Percentiles rank a stretch among this genome's conserved stretches.
phyloP scores from a whole-genome alignment of 208 protist species.

The Histomonas meleagridis region DNA sequence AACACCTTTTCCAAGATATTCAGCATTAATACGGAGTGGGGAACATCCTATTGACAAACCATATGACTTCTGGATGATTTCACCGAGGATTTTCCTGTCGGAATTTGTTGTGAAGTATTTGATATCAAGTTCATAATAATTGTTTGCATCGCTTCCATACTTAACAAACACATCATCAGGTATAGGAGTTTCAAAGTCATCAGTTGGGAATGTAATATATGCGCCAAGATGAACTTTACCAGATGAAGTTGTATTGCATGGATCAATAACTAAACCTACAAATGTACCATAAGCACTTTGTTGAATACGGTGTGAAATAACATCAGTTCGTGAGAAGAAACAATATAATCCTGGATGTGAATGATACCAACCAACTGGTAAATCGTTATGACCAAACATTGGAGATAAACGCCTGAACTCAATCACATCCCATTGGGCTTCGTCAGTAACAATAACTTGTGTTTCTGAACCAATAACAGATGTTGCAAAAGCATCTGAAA shows the following conservation, averaged over 20 bases:
- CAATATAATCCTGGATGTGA: background rate
- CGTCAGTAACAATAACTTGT: background rate
- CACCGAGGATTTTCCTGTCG: background rate
- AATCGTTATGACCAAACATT: background rate
- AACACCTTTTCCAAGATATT: background rate
- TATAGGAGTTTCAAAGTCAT: background rate
- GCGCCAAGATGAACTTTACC: conserved; percentile 31
- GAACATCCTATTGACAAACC: background rate
- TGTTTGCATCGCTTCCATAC: background rate
- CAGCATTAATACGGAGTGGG: background rate
- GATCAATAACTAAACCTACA: background rate
- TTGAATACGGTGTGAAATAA: background rate
- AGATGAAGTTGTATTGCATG: background rate
- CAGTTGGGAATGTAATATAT: background rate
- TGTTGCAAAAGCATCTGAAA: background rate
- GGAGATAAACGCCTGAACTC: background rate
- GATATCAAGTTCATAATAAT: background rate
- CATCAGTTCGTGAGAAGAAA: background rate
- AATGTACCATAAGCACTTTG: background rate
- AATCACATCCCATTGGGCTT: background rate
- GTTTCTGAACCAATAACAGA: background rate
- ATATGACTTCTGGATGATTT: background rate
- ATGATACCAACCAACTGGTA: background rate
- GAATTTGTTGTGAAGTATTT: background rate
- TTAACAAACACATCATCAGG: background rate